Evolutionary conservation across 2,329 filamentous ascomycete genomes (phyloP).

Genomic region (Aschersonia sp.): DNA sequence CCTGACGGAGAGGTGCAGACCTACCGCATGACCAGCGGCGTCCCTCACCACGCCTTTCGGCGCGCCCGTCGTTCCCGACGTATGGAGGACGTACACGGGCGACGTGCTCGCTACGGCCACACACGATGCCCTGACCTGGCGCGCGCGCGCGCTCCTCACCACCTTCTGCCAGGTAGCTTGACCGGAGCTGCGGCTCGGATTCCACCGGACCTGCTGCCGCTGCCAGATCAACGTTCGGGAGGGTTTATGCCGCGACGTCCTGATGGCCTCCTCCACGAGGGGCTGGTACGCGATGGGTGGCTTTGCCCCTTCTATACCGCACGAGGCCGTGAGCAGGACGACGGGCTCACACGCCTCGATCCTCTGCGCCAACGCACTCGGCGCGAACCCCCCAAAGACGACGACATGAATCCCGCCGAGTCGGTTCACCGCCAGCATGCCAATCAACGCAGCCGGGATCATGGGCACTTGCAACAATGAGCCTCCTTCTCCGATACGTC

Average conservation of each 20-base stretch:
- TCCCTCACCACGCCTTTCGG: slow-evolving; percentile 77
- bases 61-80: slow-evolving; percentile 66
- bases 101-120: slow-evolving; percentile 70
- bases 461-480: slow-evolving; percentile 59
- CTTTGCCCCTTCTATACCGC: slow-evolving; percentile 79
- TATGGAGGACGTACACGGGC: slow-evolving; percentile 82
- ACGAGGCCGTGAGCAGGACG: slow-evolving; percentile 75
- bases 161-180: slow-evolving; percentile 71
- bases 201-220: slow-evolving; percentile 62
- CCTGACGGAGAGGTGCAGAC: slow-evolving; percentile 65
- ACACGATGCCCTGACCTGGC: slow-evolving; percentile 55
- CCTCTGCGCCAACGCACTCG: slow-evolving; percentile 67
- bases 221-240: slow-evolving; percentile 69
- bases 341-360: slow-evolving; percentile 71
- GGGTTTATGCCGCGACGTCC: slow-evolving; percentile 56
- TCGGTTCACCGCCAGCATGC: slow-evolving; percentile 66
- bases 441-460: slow-evolving; percentile 81
- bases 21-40: slow-evolving; percentile 77
- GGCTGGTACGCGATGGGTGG: slow-evolving; percentile 64
- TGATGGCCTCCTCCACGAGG: slow-evolving; percentile 61
- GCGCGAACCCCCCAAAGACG: slow-evolving; percentile 86
- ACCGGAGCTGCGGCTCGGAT: slow-evolving; percentile 48
- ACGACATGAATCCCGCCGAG: slow-evolving; percentile 82
- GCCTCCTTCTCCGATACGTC: background rate
- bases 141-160: slow-evolving; percentile 52